Evolutionary conservation across 2,329 filamentous ascomycete genomes (phyloP), one percentile per base, ranked within the genome.

Genomic region (Scytalidium lignicola): DNA sequence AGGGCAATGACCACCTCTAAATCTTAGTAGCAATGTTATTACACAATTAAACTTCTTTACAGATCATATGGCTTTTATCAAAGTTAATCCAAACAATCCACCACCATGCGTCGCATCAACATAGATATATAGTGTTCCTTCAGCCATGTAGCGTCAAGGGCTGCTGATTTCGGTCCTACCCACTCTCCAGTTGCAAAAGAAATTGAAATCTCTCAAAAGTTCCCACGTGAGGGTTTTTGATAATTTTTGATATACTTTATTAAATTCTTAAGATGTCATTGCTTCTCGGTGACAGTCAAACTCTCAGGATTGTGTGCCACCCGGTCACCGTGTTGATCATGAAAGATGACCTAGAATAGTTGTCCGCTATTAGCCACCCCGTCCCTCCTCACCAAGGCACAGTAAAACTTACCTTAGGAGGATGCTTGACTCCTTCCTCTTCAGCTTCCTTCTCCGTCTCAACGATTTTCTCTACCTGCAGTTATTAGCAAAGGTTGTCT

Each of bases 301-400:
- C 65, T 66, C 20, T 55, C 67, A 1, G 68, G 67, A 43, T 71
- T 70, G 50, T 71, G 65, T 10, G 67, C 62, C 29, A 71, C 68
- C 43, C 58, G 28, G 43, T 71, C 67, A 2, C 67, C 67, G 42
- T 69, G 64, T 53, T 69, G 67, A 51, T 70, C 67, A 7, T 63
- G 60, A 47, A 67, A 71, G 1, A 70, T 53, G 2, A 69, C 65
- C 65, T 68, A 48, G 15, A 13, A 6, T 13, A 13, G 26, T 28
- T 13, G 7, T 13, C 26, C 40, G 19, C 21, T 41, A 19, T 32
- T 19, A 44, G 40, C 15, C n/a, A 15, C 48, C 5, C 5, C 15
- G 2, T 13, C 20, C 23, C 21, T 43, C 19, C 18, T 17, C 15
- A 37, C 12, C 26, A 17, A 5, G 12, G 10, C 32, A 17, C 26